Evolutionary conservation across 2,329 filamentous ascomycete genomes (phyloP).

Genomic region (Hyphodiscus sp.): DNA sequence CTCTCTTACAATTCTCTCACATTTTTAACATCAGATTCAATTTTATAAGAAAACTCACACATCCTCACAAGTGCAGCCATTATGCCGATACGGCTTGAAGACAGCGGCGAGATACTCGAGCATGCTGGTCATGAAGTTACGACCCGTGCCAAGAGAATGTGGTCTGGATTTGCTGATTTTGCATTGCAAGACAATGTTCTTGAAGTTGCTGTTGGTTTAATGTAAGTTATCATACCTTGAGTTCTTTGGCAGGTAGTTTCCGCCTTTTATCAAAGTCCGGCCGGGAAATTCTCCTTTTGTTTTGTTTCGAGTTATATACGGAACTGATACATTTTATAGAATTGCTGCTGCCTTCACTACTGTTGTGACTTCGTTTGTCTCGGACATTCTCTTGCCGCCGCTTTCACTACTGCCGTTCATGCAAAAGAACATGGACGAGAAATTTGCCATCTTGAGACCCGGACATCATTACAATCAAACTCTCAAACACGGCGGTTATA

Average conservation of each 20-base stretch:
- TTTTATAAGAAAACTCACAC: neutral
- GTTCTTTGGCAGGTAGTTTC: neutral
- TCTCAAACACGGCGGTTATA: slow-evolving; percentile 47
- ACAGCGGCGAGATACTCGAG: slow-evolving; percentile 21
- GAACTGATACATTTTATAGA: slow-evolving; percentile 32
- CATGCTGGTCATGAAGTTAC: slow-evolving; percentile 21
- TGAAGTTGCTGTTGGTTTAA: slow-evolving; percentile 68
- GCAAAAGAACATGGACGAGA: slow-evolving; percentile 65
- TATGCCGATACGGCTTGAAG: slow-evolving; percentile 20
- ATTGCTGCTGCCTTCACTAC: slow-evolving; percentile 66
- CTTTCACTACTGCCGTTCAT: slow-evolving; percentile 63
- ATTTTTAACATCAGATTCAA: neutral
- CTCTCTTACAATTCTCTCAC: neutral
- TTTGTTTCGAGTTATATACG: too few species aligned
- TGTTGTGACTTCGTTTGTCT: slow-evolving; percentile 65
- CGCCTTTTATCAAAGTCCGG: neutral
- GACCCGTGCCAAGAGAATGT: slow-evolving; percentile 38
- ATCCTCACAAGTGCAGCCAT: neutral
- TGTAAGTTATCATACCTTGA: slow-evolving; percentile 41
- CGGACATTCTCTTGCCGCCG: slow-evolving; percentile 62
- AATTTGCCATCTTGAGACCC: slow-evolving; percentile 58
- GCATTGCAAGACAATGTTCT: slow-evolving; percentile 69
- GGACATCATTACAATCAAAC: slow-evolving; percentile 46
- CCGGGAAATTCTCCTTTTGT: neutral
- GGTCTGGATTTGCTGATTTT: slow-evolving; percentile 64